A percentile compares a stretch with the other conserved stretches of the same genome.
Evolutionary conservation across 352 stramenopile genomes (phyloP).

Genomic region (Globisporangium acanthophoron): DNA sequence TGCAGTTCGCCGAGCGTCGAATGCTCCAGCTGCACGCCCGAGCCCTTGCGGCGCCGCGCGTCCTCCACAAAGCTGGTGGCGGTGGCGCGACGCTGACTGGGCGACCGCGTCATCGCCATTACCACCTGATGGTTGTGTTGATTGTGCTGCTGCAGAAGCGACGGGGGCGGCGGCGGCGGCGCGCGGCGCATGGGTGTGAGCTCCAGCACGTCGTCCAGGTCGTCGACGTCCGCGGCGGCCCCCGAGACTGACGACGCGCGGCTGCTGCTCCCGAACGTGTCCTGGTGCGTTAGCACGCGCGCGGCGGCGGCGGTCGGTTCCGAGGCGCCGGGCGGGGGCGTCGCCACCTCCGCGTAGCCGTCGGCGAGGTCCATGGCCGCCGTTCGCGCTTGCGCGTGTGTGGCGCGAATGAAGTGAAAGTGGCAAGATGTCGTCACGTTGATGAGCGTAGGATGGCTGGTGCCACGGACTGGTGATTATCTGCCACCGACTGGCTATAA

Average conservation of each 20-base stretch:
- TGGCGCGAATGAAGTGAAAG: not conserved
- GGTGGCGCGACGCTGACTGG: constrained; percentile 4
- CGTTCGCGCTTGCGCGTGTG: not conserved
- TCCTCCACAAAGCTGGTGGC: constrained; percentile 14
- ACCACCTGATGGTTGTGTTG: not conserved
- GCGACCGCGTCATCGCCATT: not conserved
- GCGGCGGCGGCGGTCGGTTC: not conserved
- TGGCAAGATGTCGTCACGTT: not conserved
- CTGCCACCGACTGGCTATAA: too few species aligned
- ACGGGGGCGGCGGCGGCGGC: not conserved
- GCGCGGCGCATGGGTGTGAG: constrained; percentile 7
- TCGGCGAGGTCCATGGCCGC: not conserved
- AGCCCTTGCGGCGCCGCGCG: constrained; percentile 6
- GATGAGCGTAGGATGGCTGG: not conserved
- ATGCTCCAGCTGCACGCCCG: not conserved
- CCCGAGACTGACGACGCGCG: constrained; percentile 6
- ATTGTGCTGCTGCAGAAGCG: not conserved
- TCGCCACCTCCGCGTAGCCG: constrained; percentile 32
- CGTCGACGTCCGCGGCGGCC: constrained; percentile 11
- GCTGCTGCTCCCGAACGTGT: constrained; percentile 37
- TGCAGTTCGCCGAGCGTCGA: not conserved
- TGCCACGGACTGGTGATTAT: not conserved
- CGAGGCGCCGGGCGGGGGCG: constrained; percentile 24
- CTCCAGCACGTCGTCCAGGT: constrained; percentile 16
- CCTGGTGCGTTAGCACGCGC: constrained; percentile 15